These are phyloP conservation scores for Yamadazyma diddensiae DNA, from an alignment of 1,139 yeast species.

Conservation along the genomic window DNA sequence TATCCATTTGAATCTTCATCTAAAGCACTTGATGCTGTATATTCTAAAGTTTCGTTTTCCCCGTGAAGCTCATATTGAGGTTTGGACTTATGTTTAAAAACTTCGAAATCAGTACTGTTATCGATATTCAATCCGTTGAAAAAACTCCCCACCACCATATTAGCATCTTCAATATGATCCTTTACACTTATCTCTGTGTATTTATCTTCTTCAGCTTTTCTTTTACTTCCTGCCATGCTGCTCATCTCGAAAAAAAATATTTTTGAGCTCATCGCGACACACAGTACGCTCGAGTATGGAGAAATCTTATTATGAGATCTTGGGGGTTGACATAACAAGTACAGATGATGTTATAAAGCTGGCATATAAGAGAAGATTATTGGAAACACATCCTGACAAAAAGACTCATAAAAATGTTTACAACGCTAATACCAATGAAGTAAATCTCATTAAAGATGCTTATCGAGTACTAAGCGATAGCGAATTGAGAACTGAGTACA, in stretches of 20 bases:
- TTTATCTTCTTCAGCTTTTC: conserved; percentile 20
- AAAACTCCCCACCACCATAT: conserved; percentile 52
- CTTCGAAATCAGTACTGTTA: conserved; percentile 54
- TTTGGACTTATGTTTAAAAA: conserved; percentile 54
- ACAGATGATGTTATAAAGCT: conserved; percentile 42
- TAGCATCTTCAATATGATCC: conserved; percentile 30
- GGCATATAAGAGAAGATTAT: conserved; percentile 61
- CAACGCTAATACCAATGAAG: conserved; percentile 1
- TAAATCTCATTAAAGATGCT: conserved; percentile 54
- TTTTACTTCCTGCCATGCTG: conserved; percentile 21
- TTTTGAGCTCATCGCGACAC: conserved; percentile 4
- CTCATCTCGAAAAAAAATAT: conserved; percentile 10
- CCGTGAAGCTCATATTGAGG: conserved; percentile 64
- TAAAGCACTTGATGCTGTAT: conserved; percentile 55
- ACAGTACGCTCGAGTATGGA: neutral
- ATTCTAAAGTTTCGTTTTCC: conserved; percentile 69
- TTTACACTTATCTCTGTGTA: conserved; percentile 18
- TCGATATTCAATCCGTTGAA: conserved; percentile 76
- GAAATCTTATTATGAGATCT: conserved; percentile 46
- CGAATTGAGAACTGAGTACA: conserved; percentile 43
- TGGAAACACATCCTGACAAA: conserved; percentile 78
- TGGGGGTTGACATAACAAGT: conserved; percentile 45
- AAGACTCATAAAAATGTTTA: neutral
- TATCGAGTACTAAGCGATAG: conserved; percentile 49
- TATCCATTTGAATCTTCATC: conserved; percentile 36